Evolutionary conservation across 1,284 basidiomycete species (phyloP).

Genomic region (Melampsora larici-populina): DNA sequence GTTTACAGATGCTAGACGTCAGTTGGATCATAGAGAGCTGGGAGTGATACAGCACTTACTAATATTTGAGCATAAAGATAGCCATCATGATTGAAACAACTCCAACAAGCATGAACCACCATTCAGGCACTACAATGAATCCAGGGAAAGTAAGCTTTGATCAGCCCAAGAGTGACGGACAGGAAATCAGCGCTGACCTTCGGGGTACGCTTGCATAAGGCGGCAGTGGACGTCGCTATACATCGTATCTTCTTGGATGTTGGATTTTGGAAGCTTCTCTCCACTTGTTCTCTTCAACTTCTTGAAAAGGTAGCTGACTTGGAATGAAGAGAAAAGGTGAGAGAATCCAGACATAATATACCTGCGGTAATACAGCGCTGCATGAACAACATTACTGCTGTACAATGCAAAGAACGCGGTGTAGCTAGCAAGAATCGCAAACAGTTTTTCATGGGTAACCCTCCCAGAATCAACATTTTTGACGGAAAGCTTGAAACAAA

Average conservation of each 20-base stretch:
- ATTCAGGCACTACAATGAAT: constrained; percentile 52
- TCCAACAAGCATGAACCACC: constrained; percentile 50
- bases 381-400: constrained; percentile 55
- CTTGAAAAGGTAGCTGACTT: neutral
- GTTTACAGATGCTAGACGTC: neutral
- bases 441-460: too few species aligned
- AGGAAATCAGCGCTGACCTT: constrained; percentile 43
- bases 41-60: neutral
- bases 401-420: constrained; percentile 53
- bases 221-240: constrained; percentile 52
- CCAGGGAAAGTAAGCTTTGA: too few species aligned
- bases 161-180: too few species aligned
- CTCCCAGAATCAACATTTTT: constrained; percentile 45
- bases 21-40: neutral
- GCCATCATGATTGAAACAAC: constrained; percentile 49
- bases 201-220: constrained; percentile 52
- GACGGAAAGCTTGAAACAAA: neutral
- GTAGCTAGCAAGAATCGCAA: constrained; percentile 49
- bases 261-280: constrained; percentile 36
- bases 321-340: neutral
- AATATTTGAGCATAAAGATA: constrained; percentile 47
- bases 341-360: constrained; percentile 55
- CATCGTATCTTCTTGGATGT: neutral
- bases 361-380: constrained; percentile 56
- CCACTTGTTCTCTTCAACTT: neutral